A percentile compares a stretch with the other conserved stretches of the same genome.
These are phyloP conservation scores for Mucor irregularis DNA, from an alignment of 371 early-diverging fungal genomes.

Conservation along the genomic window DNA sequence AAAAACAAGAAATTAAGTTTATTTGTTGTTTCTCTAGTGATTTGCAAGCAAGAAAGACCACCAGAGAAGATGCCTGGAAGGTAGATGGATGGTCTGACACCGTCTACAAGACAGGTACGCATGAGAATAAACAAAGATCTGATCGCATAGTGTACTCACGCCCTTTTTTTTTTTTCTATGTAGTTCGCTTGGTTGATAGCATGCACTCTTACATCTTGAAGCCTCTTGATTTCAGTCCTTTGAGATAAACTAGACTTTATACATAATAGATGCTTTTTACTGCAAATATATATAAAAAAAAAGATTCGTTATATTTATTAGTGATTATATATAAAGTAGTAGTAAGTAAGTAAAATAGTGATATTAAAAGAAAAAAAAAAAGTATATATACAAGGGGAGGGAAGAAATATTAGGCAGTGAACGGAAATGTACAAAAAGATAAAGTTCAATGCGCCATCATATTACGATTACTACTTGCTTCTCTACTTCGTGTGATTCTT, in stretches of 20 bases:
- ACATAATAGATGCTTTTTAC: too few relatives aligned
- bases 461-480: slow-evolving; percentile 15
- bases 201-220: slow-evolving; percentile 86
- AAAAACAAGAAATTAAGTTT: neutral
- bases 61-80: slow-evolving; percentile 91
- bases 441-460: slow-evolving; percentile 14
- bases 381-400: neutral
- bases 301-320: neutral
- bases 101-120: slow-evolving; percentile 83
- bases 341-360: neutral
- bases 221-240: slow-evolving; percentile 79
- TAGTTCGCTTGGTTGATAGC: slow-evolving; percentile 77
- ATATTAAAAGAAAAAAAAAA: neutral
- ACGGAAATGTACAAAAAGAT: neutral
- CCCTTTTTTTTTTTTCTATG: neutral
- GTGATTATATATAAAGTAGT: neutral
- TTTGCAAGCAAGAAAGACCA: slow-evolving; percentile 82
- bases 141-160: neutral
- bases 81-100: slow-evolving; percentile 94
- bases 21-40: too few relatives aligned
- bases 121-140: neutral
- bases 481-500: slow-evolving; percentile 25
- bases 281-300: neutral
- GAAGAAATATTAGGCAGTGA: neutral
- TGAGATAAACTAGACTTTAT: slow-evolving; percentile 61